phyloP scores from a whole-genome alignment of 805 yeast genomes.

The Geotrichum ghanense region DNA sequence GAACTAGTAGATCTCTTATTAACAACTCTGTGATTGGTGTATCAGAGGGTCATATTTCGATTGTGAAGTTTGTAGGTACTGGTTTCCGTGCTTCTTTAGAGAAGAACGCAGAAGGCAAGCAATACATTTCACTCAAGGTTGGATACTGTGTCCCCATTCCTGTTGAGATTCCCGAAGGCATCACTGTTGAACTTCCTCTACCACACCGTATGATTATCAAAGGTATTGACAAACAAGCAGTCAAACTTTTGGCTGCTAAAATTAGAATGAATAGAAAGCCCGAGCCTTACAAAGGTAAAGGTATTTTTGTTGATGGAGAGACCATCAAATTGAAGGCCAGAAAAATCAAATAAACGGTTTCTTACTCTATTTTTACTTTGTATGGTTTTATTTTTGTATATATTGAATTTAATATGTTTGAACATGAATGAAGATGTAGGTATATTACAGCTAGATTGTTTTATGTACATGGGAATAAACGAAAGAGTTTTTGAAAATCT shows the following conservation, averaged over 20 bases:
- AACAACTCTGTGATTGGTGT: constrained; percentile 78
- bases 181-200: constrained; percentile 64
- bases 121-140: constrained; percentile 64
- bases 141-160: constrained; percentile 81
- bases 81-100: constrained; percentile 88
- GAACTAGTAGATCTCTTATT: constrained; percentile 72
- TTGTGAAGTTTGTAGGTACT: constrained; percentile 85
- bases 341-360: constrained; percentile 65
- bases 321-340: constrained; percentile 82
- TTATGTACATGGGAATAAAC: too few relatives aligned
- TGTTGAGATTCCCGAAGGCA: constrained; percentile 62
- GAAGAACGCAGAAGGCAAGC: constrained; percentile 31
- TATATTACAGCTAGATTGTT: too few relatives aligned
- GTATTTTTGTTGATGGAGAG: constrained; percentile 85
- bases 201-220: constrained; percentile 80
- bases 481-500: too few relatives aligned
- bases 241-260: constrained; percentile 77
- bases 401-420: background rate
- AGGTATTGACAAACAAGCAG: constrained; percentile 81
- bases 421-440: background rate
- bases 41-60: constrained; percentile 83
- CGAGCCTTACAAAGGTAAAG: constrained; percentile 98
- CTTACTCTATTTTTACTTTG: constrained; percentile 4
- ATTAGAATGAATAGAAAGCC: constrained; percentile 86
- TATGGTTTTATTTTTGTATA: constrained; percentile 1